Base-by-base conservation (phyloP, 257 asterid genomes). In the Ocimum tenuiflorum region DNA sequence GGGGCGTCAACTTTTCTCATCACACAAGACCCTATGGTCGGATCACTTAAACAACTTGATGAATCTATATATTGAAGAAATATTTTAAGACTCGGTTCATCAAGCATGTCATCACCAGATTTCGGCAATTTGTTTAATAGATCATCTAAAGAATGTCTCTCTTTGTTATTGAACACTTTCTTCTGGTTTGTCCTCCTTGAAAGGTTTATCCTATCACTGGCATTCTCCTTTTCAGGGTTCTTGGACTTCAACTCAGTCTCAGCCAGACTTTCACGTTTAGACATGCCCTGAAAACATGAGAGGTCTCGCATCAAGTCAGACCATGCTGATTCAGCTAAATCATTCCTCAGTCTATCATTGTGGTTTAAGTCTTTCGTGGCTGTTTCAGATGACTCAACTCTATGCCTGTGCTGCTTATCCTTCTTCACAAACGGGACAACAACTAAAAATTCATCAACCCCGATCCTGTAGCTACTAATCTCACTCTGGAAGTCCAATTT, bases 281-380 rank as follows among this genome's bases (percentile, higher is more conserved):
- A 59, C 10, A 39, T 55, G 15, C 65, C 79, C 29, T 56, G 77
- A 56, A 73, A 71, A 70, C 83, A 79, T 8, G 91, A 81, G 60
- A 87, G 70, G 73, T 92, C 95, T 77, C 80, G 79, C 89, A 78
- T 83, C 86, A 87, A 56, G 54, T 86, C 96, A 41, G 84, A 79
- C 91, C 91, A 89, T 24, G 87, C 83, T 52, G 94, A 81, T 41
- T 87, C 91, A 20, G 91, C 83, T 31, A 78, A 69, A 20, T 79
- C 78, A 68, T 76, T 74, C 46, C 73, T 77, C 50, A 78, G 31
- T 53, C 69, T 74, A 55, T 67, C 78, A 11, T 47, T 60, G 43
- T 57, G 67, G 53, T 48, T 62, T 5, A 52, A 77, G 29, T 54
- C 57, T 14, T 71, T 15, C 11, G 83, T 55, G 24, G 46, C 53